These are phyloP conservation scores for Acmispon strigosus DNA, from an alignment of 306 rosid species.

Conservation along the genomic window DNA sequence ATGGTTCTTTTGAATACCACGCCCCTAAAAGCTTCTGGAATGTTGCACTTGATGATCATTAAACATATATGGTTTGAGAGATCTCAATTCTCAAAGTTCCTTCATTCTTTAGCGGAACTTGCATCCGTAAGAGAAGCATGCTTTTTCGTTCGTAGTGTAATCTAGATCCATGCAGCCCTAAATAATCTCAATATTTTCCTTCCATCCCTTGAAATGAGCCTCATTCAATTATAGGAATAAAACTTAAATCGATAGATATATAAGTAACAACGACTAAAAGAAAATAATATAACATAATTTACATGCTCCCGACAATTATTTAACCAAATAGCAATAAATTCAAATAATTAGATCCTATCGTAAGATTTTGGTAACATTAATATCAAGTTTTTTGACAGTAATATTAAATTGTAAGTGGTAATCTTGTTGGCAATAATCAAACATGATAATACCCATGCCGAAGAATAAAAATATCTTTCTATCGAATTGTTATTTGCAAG, in stretches of 20 bases:
- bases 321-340: no score
- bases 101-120: not conserved
- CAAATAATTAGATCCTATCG: no score
- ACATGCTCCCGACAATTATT: no score
- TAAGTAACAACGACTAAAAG: not conserved
- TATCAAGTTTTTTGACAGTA: no score
- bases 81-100: not conserved
- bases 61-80: not conserved
- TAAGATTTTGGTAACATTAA: no score
- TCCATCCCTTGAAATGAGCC: not conserved
- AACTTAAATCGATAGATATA: not conserved
- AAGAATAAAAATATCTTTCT: no score
- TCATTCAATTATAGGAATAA: not conserved
- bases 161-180: not conserved
- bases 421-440: no score
- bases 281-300: no score
- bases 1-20: not conserved
- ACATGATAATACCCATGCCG: no score
- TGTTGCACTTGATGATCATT: not conserved
- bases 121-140: no score
- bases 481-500: no score
- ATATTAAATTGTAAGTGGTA: no score
- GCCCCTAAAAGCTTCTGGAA: not conserved
- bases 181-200: not conserved
- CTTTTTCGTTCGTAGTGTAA: not conserved